Conservation (phyloP, 1,284 basidiomycete species). For the Coniophora puteana region DNA sequence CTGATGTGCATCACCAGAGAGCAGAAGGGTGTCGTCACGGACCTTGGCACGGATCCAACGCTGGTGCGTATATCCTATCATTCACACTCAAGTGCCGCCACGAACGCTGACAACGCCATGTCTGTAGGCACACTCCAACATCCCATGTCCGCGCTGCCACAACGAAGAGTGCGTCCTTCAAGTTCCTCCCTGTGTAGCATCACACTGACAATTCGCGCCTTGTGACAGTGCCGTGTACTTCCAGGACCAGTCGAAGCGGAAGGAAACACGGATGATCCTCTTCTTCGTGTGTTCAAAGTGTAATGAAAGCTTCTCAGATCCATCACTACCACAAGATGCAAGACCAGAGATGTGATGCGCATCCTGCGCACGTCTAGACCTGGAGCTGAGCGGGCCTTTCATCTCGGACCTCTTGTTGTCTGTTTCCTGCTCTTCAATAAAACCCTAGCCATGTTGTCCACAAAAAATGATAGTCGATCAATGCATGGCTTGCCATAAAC, state of each 20-base stretch:
- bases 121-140: conserved; percentile 66
- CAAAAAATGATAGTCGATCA: no score
- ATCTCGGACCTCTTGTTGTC: no score
- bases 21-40: conserved; percentile 88
- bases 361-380: no score
- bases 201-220: conserved; percentile 9
- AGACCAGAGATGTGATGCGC: conserved; percentile 23
- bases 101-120: background rate
- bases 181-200: conserved; percentile 3
- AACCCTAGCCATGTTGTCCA: no score
- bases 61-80: conserved; percentile 48
- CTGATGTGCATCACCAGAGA: conserved; percentile 52
- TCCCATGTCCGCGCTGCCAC: conserved; percentile 66
- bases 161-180: conserved; percentile 61
- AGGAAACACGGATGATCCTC: conserved; percentile 88
- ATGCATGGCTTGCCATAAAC: no score
- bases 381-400: no score
- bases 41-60: conserved; percentile 89
- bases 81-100: conserved; percentile 1
- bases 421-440: no score
- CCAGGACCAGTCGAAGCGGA: conserved; percentile 93
- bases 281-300: conserved; percentile 93
- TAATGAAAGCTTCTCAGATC: conserved; percentile 75
- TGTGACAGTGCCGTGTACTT: conserved; percentile 77
- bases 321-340: conserved; percentile 38